Evolutionary conservation across 2,329 filamentous ascomycete genomes (phyloP), one percentile per base, ranked within the genome.

Genomic region (Xylariaceae sp.): DNA sequence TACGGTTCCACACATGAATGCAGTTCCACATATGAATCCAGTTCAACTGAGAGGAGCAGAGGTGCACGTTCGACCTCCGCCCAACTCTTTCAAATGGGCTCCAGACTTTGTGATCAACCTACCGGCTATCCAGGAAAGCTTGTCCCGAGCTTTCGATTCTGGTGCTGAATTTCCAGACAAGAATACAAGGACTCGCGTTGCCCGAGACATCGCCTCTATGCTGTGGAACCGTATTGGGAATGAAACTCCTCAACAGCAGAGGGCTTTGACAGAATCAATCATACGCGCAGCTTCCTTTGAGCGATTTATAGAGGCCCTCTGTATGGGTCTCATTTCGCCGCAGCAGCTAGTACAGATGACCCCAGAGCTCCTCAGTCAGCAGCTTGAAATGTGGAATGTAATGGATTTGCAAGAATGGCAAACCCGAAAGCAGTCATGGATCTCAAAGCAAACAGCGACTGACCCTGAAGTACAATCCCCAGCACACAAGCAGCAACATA

Each of bases 231-330:
- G 48, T 10, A 17, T 56, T 10, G 48, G 60, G 10, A 37, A 57
- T 35, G 51, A 44, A 45, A 11, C 49, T 4, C 15, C 45, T 9
- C 55, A 66, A 44, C 30, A 53, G 49, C 54, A 59, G 55, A 54
- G 17, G 30, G 23, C 48, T 7, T 47, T 63, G 3, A 60, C 56
- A 57, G 60, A 55, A 58, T 65, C 66, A n/a, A 48, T 70, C 13
- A 65, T 67, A 37, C 50, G 51, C 34, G 64, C 66, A 30, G 63
- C 62, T 17, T 47, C 44, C 30, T 53, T 51, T 35, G 18, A 55
- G 37, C 65, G 67, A 6, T 70, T 72, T 51, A 55, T 68, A 30
- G 62, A 69, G 39, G 67, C 63, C 17, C 39, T 70, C 11, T 62
- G 63, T 34, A 54, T 60, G 30, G 59, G 54, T 11, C 42, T 65